Evolutionary conservation across 495 filamentous ascomycete genomes (phyloP), one percentile per base, ranked within the genome.

Genomic region (Tuber indicum): DNA sequence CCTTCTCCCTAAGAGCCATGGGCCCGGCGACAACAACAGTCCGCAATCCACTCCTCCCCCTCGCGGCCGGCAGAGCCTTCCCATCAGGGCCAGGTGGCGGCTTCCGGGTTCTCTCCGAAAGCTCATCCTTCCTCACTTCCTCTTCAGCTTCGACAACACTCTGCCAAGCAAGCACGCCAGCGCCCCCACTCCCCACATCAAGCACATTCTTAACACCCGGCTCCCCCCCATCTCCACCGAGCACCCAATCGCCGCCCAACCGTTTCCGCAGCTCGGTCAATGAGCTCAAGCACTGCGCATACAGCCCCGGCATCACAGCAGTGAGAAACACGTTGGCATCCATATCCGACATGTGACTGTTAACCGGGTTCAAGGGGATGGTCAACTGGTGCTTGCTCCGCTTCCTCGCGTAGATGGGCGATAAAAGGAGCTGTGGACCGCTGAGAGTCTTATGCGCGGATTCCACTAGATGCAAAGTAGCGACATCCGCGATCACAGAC

Each of bases 191-290:
- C 23, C 94, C 94, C 47, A 92, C 91, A 85, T 99, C 96, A 6
- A 99, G 88, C 21, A 98, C 87, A 6, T 62, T 82, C 52, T 90
- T 89, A 6, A 94, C 91, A 8, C 89, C 88, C 9, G 83, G 81
- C 70, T 82, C 81, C 4, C 32, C 32, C 32, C 72, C 79, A n/a
- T 87, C 89, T 74, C 88, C 88, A 82, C 90, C 90, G 1, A 85
- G 84, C 32, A 97, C 84, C 96, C 96, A 99, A 23, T 91, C 86
- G 1, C 89, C 85, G 36, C 96, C 96, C 42, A 98, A 85, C 21
- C 96, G 89, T 82, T 94, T 94, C 47, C 96, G 91, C 21, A 94
- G 86, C 86, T 99, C 96, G 0, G 92, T 91, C 45, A 99, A 81
- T 10, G 90, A 87, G 78, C 92, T 92, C 84, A 91, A 89, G 0